Base-by-base conservation (phyloP, 2,329 filamentous ascomycete species). In the Talaromyces marneffei region DNA sequence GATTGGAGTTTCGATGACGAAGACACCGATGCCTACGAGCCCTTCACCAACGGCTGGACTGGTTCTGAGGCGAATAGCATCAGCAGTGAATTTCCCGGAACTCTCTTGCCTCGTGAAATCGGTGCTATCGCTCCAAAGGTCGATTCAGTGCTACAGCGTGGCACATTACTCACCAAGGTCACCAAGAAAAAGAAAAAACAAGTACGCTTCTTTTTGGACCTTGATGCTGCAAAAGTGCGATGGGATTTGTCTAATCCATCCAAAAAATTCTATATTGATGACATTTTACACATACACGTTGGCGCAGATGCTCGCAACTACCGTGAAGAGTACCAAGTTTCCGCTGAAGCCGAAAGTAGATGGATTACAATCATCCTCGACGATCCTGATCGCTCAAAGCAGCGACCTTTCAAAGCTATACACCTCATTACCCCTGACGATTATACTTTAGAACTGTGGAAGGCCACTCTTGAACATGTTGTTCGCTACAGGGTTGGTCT, bases 341-440 rank as follows among this genome's bases (percentile, higher is more conserved):
- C 87, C 0, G 83, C 87, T 57, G 79, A 84, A 5, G 83, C 86
- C 40, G 88, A 92, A 68, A 77, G 82, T 7, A 85, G 86, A 14
- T 96, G 92, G 84, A 93, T 97, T 70, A 95, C 92, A 29, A 91
- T 99, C 66, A 84, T 96, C 58, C 97, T 96, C 74, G 85, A 86
- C 0, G 84, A 91, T 39, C 87, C 89, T 0, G 89, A 91, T 67
- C 88, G 87, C 64, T 87, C 88, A 8, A 93, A 91, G 71, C 88
- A 86, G 48, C 78, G 82, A 25, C 75, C 79, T 5, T 80, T 84
- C 68, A 96, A 97, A 74, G 88, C 88, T 8, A 86, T 97, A 79
- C 92, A 97, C 74, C 82, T 99, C 57, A 87, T 97, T 61, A 91
- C 92, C 27, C 87, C 88, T 10, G 87, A 88, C 64, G 80, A 86